Conservation (phyloP, 495 filamentous ascomycete species). For the Aspergillus hancockii region DNA sequence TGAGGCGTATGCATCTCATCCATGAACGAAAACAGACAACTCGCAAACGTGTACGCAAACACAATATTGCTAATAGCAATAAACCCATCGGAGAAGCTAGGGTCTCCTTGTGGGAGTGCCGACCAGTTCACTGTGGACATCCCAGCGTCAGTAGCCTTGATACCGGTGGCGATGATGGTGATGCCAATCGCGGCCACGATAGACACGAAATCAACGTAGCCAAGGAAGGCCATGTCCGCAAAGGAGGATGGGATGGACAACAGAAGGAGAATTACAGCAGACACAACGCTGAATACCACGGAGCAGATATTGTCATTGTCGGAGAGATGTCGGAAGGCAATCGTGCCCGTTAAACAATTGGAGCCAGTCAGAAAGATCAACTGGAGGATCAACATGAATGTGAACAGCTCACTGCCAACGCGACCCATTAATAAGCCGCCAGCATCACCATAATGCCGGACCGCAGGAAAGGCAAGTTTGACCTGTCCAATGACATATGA, state of each 20-base stretch:
- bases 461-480: conserved; percentile 62
- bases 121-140: conserved; percentile 35
- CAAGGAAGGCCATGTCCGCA: conserved; percentile 55
- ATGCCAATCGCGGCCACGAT: conserved; percentile 66
- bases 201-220: conserved; percentile 63
- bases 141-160: conserved; percentile 33
- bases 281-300: conserved; percentile 61
- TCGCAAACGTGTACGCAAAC: conserved; percentile 64
- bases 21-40: conserved; percentile 68
- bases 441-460: conserved; percentile 66
- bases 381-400: conserved; percentile 56
- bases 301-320: conserved; percentile 57
- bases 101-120: conserved; percentile 29
- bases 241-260: conserved; percentile 59
- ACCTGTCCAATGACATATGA: conserved; percentile 72
- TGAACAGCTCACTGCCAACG: conserved; percentile 60
- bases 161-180: conserved; percentile 64
- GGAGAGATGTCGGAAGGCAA: conserved; percentile 63
- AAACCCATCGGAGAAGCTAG: conserved; percentile 39
- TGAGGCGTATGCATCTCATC: conserved; percentile 69
- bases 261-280: conserved; percentile 58
- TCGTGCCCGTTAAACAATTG: conserved; percentile 69
- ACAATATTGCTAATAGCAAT: conserved; percentile 69
- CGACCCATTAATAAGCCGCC: conserved; percentile 59
- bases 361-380: conserved; percentile 68